These are phyloP conservation scores for Russula virescens DNA, from an alignment of 768 basidiomycete species.

Conservation along the genomic window DNA sequence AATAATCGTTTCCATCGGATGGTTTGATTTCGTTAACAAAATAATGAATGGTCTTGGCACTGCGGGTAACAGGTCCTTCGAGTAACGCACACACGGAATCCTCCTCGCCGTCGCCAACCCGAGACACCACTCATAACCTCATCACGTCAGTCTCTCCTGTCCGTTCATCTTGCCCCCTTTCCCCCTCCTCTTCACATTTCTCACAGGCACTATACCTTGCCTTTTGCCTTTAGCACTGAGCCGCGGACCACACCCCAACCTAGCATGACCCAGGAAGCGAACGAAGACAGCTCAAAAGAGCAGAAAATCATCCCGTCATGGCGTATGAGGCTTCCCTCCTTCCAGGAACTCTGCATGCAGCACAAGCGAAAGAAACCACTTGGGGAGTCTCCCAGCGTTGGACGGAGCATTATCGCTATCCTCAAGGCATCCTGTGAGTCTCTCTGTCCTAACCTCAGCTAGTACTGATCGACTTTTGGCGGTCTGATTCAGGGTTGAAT, in stretches of 20 bases:
- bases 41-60: neutral
- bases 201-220: neutral
- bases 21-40: too few species aligned
- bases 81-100: neutral
- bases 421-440: conserved; percentile 51
- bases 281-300: too few species aligned
- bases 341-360: neutral
- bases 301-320: too few species aligned
- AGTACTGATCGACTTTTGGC: neutral
- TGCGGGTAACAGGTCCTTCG: neutral
- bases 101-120: neutral
- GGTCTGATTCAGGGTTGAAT: conserved; percentile 50
- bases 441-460: neutral
- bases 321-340: neutral
- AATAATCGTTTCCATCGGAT: too few species aligned
- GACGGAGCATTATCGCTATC: conserved; percentile 48
- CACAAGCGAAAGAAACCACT: conserved; percentile 28
- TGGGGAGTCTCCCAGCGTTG: conserved; percentile 40
- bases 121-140: neutral
- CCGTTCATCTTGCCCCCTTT: neutral
- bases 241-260: neutral
- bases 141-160: neutral
- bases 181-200: neutral
- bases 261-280: neutral
- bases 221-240: neutral